Evolutionary conservation across 208 protist genomes (phyloP), one percentile per base, ranked within the genome.

Genomic region (Porcisia hertigi): DNA sequence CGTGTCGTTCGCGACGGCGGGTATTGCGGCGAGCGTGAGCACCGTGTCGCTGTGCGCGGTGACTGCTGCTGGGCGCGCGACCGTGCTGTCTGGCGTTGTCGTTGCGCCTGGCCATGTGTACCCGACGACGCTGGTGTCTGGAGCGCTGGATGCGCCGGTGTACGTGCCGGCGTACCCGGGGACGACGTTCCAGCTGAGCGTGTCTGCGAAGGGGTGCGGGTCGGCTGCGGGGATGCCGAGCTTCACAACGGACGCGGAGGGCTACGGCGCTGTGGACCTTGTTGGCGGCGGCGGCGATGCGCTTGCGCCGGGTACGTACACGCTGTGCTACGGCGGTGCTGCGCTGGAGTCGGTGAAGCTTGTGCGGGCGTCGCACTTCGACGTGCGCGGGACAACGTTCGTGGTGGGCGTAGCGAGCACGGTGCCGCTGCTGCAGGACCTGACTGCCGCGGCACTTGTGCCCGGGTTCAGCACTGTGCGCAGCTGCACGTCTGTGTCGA

Each of bases 201-300:
- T 20, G 59, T 72, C 73, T 9, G 71, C 47, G 59, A 69, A 74
- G 34, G 77, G 87, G 72, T 81, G 79, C 73, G 67, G 73, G 66
- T 54, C 53, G 14, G 70, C 52, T 41, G 47, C 57, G 12, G 62
- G 77, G 41, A 76, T 87, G 43, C 85, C 86, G 39, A 47, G 70
- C 34, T 91, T 92, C 84, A 83, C 73, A 36, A 92, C 88, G 49
- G 73, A 92, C 74, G 71, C 49, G 34, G 78, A 87, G 34, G 88
- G 84, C 65, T 86, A 85, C 81, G 80, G 79, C 41, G 72, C 60
- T 30, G 53, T 92, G n/a, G 67, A 76, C n/a, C 79, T 92, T 45
- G 75, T 75, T 34, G 62, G 71, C n/a, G 53, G 59, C 62, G 59
- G 60, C 43, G 74, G 59, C 20, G 77, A 59, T 16, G 73, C 82